Evolutionary conservation across 2,329 filamentous ascomycete genomes (phyloP).

Genomic region (Hymenoscyphus fraxineus): DNA sequence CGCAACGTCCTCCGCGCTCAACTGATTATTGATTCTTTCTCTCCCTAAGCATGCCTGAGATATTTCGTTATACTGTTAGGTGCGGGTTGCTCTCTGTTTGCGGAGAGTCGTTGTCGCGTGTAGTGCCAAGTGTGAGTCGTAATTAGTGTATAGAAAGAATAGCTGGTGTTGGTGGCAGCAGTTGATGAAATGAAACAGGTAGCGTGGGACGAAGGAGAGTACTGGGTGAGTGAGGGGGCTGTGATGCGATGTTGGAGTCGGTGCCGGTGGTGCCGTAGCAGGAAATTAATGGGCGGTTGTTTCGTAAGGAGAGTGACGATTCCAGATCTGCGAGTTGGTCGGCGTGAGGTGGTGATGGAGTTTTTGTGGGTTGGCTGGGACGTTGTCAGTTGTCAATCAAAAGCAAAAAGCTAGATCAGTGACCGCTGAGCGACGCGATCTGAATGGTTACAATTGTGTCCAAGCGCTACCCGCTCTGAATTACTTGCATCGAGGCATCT

Average conservation of each 20-base stretch:
- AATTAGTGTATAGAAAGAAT: conserved; percentile 11
- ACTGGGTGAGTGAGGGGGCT: conserved; percentile 16
- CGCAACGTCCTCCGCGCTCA: conserved; percentile 14
- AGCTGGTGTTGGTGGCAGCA: neutral
- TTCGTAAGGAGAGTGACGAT: conserved; percentile 21
- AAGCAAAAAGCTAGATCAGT: conserved; percentile 8
- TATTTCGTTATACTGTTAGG: conserved; percentile 10
- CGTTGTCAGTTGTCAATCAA: neutral
- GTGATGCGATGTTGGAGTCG: neutral
- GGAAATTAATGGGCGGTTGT: neutral
- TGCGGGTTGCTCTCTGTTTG: neutral
- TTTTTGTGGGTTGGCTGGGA: neutral
- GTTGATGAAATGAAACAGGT: conserved; percentile 1
- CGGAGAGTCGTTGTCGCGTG: conserved; percentile 7
- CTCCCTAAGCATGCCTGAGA: conserved; percentile 20
- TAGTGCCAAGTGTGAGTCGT: conserved; percentile 17
- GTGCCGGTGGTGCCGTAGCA: neutral
- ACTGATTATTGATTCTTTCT: conserved; percentile 13
- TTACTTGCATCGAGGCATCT: neutral
- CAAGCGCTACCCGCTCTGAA: conserved; percentile 7
- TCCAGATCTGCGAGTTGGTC: conserved; percentile 25
- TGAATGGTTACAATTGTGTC: conserved; percentile 6
- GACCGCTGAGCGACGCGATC: conserved; percentile 7
- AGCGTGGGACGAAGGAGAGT: neutral
- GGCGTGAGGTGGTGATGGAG: conserved; percentile 12